Conservation (phyloP, 2,329 filamentous ascomycete species). For the Fusarium pseudonygamai region DNA sequence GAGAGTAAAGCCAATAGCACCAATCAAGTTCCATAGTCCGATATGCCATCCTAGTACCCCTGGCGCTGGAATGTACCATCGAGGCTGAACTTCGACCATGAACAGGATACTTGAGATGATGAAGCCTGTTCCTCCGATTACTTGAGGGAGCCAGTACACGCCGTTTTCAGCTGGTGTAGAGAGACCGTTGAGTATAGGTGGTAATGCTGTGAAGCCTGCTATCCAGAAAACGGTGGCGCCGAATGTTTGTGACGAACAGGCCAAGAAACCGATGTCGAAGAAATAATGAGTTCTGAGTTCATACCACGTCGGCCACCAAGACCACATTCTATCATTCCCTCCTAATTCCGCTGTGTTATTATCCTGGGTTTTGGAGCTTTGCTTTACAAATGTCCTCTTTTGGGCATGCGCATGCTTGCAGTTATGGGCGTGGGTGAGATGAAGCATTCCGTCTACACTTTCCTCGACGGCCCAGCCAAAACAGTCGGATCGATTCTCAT, state of each 20-base stretch:
- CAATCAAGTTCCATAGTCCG: slow-evolving; percentile 72
- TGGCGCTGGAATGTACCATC: slow-evolving; percentile 69
- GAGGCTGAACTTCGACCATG: slow-evolving; percentile 72
- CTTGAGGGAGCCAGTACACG: slow-evolving; percentile 68
- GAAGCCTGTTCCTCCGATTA: slow-evolving; percentile 70
- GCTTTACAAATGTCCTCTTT: slow-evolving; percentile 32
- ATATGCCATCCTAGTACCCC: slow-evolving; percentile 72
- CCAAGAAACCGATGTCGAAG: slow-evolving; percentile 60
- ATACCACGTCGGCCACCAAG: slow-evolving; percentile 66
- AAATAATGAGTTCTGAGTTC: slow-evolving; percentile 69
- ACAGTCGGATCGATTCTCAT: slow-evolving; percentile 70
- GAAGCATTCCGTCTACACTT: slow-evolving; percentile 25
- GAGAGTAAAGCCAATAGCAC: slow-evolving; percentile 70
- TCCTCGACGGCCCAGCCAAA: slow-evolving; percentile 74
- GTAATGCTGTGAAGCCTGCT: slow-evolving; percentile 68
- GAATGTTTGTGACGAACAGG: slow-evolving; percentile 64
- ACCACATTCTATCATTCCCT: slow-evolving; percentile 53
- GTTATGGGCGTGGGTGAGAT: slow-evolving; percentile 12
- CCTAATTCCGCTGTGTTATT: not conserved
- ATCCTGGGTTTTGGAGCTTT: not conserved
- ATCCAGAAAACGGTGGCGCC: slow-evolving; percentile 74
- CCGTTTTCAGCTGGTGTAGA: slow-evolving; percentile 52
- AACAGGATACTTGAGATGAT: slow-evolving; percentile 67
- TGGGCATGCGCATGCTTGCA: slow-evolving; percentile 45
- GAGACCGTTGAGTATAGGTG: slow-evolving; percentile 59